A percentile compares a stretch with the other conserved stretches of the same genome.
These are phyloP conservation scores for Asterionellopsis glacialis DNA, from an alignment of 108 stramenopile species.

Conservation along the genomic window DNA sequence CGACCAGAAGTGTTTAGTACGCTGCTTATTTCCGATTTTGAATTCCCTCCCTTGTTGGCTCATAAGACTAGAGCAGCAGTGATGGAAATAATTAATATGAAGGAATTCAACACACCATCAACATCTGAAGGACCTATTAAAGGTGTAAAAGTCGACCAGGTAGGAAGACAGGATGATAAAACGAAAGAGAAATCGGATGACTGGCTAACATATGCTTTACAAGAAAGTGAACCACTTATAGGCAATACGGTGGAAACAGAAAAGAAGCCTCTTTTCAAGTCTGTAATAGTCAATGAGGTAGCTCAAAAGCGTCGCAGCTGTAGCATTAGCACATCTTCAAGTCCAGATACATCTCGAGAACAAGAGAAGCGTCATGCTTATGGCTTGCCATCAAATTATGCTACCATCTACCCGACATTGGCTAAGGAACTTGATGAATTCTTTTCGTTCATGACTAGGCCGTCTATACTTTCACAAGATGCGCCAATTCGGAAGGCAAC, in stretches of 20 bases:
- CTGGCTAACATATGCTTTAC: too few relatives aligned
- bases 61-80: slow-evolving; percentile 37
- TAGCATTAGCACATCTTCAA: not conserved
- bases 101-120: not conserved
- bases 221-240: not conserved
- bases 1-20: slow-evolving; percentile 41
- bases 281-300: slow-evolving; percentile 59
- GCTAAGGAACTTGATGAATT: slow-evolving; percentile 54
- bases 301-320: slow-evolving; percentile 31
- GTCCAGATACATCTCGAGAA: not conserved
- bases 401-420: slow-evolving; percentile 30
- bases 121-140: not conserved
- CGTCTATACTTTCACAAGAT: slow-evolving; percentile 52
- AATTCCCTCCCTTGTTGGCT: slow-evolving; percentile 32
- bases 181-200: too few relatives aligned
- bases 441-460: slow-evolving; percentile 72
- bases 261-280: slow-evolving; percentile 25
- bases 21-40: slow-evolving; percentile 37
- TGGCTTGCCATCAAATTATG: slow-evolving; percentile 46
- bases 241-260: not conserved
- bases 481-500: slow-evolving; percentile 66
- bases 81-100: slow-evolving; percentile 15
- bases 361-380: slow-evolving; percentile 39
- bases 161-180: too few relatives aligned
- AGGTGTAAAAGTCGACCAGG: not conserved